phyloP scores from a whole-genome alignment of 768 basidiomycete species.

The Galerina sulciceps region DNA sequence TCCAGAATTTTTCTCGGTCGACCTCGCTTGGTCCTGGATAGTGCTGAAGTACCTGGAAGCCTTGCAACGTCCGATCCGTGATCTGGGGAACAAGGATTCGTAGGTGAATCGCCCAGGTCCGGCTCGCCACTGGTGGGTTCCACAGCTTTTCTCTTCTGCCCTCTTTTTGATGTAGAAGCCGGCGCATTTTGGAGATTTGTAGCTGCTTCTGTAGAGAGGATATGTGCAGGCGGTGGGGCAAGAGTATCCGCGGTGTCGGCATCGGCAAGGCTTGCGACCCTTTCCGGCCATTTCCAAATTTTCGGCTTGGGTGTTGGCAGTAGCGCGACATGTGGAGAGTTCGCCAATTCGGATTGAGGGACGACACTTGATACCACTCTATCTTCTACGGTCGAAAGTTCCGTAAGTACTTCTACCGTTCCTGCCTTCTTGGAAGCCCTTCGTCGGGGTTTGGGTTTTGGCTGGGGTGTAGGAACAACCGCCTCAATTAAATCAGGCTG shows the following conservation, averaged over 20 bases:
- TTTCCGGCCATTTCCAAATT: no score
- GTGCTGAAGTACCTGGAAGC: no score
- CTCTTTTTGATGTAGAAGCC: background rate
- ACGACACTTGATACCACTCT: background rate
- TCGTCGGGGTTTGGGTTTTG: conserved; percentile 27
- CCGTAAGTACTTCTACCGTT: conserved; percentile 8
- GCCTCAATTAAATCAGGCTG: background rate
- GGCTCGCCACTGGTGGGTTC: background rate
- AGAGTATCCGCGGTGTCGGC: background rate
- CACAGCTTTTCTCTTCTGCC: conserved; percentile 14
- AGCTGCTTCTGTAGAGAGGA: background rate
- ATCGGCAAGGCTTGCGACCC: no score
- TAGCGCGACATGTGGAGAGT: no score
- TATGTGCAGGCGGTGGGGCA: background rate
- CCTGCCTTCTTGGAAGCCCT: conserved; percentile 25
- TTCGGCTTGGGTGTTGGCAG: no score
- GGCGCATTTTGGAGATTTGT: background rate
- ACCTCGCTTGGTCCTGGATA: no score
- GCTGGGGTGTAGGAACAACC: conserved; percentile 15
- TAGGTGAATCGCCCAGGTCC: background rate
- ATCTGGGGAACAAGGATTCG: no score
- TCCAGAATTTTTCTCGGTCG: background rate
- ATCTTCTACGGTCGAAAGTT: background rate
- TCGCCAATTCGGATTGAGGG: no score
- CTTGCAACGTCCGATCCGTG: no score